Conservation (phyloP, 768 basidiomycete species). For the Coprinellus aureogranulatus region DNA sequence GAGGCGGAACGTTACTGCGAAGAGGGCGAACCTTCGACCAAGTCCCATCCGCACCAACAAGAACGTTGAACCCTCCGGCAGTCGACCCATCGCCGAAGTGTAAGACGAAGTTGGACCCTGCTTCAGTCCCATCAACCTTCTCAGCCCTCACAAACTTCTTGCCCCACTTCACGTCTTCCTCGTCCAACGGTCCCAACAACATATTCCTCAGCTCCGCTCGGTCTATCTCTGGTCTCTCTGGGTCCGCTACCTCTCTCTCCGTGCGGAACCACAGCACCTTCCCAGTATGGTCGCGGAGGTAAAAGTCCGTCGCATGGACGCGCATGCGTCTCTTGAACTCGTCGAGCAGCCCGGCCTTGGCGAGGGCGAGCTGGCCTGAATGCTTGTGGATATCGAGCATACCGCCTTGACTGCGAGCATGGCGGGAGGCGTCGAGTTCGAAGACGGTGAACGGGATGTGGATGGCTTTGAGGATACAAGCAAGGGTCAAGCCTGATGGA, state of each 20-base stretch:
- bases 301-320: conserved; percentile 12
- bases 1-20: conserved; percentile 21
- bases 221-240: conserved; percentile 21
- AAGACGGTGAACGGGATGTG: conserved; percentile 16
- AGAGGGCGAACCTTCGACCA: conserved; percentile 39
- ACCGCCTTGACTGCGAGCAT: conserved; percentile 21
- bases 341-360: conserved; percentile 21
- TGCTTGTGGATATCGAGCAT: conserved; percentile 24
- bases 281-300: conserved; percentile 16
- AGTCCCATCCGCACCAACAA: conserved; percentile 32
- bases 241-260: conserved; percentile 1
- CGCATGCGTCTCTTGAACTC: conserved; percentile 19
- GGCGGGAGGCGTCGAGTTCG: conserved; percentile 20
- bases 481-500: conserved; percentile 25
- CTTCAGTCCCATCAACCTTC: not conserved
- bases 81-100: conserved; percentile 8
- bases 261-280: not conserved
- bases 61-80: conserved; percentile 17
- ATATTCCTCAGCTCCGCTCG: conserved; percentile 21
- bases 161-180: conserved; percentile 18
- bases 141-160: conserved; percentile 14
- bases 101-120: conserved; percentile 8
- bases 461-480: conserved; percentile 19
- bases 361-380: conserved; percentile 22
- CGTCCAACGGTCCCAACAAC: conserved; percentile 22